Evolutionary conservation across 768 basidiomycete genomes (phyloP).

Genomic region (Strobilomyces echinocephalus): DNA sequence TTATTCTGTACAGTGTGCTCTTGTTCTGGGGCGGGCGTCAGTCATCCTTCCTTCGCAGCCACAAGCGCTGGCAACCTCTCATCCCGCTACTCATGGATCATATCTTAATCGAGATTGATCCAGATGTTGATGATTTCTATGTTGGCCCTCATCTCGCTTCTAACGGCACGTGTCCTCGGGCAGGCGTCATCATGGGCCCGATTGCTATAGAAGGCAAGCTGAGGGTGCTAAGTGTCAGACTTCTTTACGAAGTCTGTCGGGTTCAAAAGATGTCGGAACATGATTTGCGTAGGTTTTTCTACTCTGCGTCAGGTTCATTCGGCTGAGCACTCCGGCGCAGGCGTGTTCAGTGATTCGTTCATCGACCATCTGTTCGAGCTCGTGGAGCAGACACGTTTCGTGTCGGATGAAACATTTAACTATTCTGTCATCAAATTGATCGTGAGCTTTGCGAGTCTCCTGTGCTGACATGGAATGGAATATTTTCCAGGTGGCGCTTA

Average conservation of each 20-base stretch:
- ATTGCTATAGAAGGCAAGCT: constrained; percentile 85
- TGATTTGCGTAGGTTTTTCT: constrained; percentile 65
- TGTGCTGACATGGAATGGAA: constrained; percentile 5
- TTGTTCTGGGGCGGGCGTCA: constrained; percentile 69
- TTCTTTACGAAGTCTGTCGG: constrained; percentile 91
- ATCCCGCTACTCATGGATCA: constrained; percentile 83
- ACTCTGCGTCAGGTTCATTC: neutral
- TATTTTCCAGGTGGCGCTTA: constrained; percentile 69
- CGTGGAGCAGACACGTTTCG: constrained; percentile 84
- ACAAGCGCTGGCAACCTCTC: constrained; percentile 79
- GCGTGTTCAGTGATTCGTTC: constrained; percentile 75
- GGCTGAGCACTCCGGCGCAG: constrained; percentile 36
- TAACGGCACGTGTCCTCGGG: constrained; percentile 23
- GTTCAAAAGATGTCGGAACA: constrained; percentile 76
- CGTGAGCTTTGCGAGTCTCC: constrained; percentile 41
- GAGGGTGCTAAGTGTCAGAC: constrained; percentile 59
- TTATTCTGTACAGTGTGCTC: constrained; percentile 76
- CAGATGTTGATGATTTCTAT: constrained; percentile 61
- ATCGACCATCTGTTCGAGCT: constrained; percentile 89
- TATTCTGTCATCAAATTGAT: constrained; percentile 94
- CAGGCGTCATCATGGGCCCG: constrained; percentile 38
- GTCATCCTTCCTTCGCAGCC: constrained; percentile 66
- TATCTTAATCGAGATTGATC: constrained; percentile 75
- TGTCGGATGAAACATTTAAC: constrained; percentile 90
- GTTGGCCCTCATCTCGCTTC: constrained; percentile 36